Evolutionary conservation across 257 asterid species (phyloP), one percentile per base, ranked within the genome.

Genomic region (Primulina tabacum): DNA sequence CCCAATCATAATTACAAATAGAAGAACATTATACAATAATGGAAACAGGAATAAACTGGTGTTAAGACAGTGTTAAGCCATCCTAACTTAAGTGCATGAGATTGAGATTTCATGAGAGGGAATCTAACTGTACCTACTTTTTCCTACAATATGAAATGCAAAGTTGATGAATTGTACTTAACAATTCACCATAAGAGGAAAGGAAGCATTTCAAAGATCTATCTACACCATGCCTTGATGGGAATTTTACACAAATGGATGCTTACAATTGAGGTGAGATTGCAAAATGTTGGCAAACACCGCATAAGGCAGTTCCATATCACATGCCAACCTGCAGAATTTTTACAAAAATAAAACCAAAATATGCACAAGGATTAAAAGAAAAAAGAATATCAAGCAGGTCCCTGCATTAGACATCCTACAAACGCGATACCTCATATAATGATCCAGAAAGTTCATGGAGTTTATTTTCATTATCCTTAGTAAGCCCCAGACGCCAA

Each of bases 231-330:
- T 43, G 53, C 1, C n/a, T 43, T 43, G 53, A 43, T 43, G 53
- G 17, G 53, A 43, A 12, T 43, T 43, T 43, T 43, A 9, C 64
- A 69, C 59, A 70, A 60, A 60, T 47, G 14, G 73, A 75, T 63
- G 83, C 96, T 85, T 86, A 90, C 97, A 66, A 90, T 80, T 67
- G 84, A 69, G 77, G 82, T 37, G 74, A 82, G 74, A 79, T 84
- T 84, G 71, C 90, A 75, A 58, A 93, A 82, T 71, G 83, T 79
- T 35, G 99, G 96, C 76, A 93, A 82, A 76, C 93, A 80, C 69
- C 92, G 89, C 78, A 89, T 82, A 75, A 87, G 85, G 77, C 88
- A 82, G 72, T 78, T 89, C 95, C 99, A 93, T 83, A 90, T 79
- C 29, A 71, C 81, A 73, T 78, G 86, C 95, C 94, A 77, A 80